Evolutionary conservation across 1,284 basidiomycete species (phyloP).

Genomic region (Heterobasidion occidentale): DNA sequence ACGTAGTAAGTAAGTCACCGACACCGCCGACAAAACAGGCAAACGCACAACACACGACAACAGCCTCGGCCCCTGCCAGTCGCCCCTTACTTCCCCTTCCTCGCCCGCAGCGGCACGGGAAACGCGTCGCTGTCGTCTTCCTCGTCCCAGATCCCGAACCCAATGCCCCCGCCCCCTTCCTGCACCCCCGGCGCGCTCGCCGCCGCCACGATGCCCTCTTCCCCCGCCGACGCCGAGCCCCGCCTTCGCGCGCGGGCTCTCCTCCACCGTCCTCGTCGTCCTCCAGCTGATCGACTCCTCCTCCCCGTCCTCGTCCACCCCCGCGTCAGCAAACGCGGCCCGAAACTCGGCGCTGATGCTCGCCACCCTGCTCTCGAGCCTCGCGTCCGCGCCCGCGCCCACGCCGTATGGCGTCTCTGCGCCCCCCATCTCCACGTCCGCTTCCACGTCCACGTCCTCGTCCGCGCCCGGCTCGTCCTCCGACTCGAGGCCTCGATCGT

Average conservation of each 20-base stretch:
- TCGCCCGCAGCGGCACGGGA: slow-evolving; percentile 11
- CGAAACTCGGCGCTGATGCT: background rate
- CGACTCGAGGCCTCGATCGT: background rate
- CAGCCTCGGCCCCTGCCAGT: background rate
- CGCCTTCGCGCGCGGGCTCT: background rate
- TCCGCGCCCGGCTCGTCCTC: background rate
- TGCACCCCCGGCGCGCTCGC: background rate
- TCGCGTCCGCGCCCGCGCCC: background rate
- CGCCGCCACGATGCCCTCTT: background rate
- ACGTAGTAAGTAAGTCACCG: too few species aligned
- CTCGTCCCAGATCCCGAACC: slow-evolving; percentile 16
- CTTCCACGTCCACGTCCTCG: background rate
- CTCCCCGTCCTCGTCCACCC: slow-evolving; percentile 3
- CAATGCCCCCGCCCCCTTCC: background rate
- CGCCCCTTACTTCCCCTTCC: slow-evolving; percentile 7
- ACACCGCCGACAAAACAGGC: too few species aligned
- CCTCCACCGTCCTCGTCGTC: slow-evolving; percentile 12
- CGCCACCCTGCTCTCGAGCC: background rate
- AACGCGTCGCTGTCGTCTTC: slow-evolving; percentile 19
- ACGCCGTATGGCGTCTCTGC: background rate
- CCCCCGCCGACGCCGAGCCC: background rate
- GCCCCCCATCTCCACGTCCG: background rate
- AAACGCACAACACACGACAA: background rate
- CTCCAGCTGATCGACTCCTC: slow-evolving; percentile 33
- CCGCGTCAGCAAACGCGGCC: background rate